Evolutionary conservation across 2,329 filamentous ascomycete genomes (phyloP).

Genomic region (Aureobasidium pullulans): DNA sequence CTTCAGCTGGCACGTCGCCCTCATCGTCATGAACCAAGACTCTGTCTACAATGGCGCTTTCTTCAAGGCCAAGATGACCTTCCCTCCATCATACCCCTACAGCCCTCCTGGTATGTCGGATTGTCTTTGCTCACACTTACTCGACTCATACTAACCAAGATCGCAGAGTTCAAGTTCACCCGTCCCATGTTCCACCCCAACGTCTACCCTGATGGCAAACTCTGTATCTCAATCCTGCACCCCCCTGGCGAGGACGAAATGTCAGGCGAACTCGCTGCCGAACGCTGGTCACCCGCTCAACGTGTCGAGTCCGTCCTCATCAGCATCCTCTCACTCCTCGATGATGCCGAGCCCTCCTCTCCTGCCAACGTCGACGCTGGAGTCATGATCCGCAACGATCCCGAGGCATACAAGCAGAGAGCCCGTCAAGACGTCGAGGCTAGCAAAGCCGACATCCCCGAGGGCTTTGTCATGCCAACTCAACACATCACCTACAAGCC

Average conservation of each 20-base stretch:
- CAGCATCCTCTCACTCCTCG: conserved; percentile 82
- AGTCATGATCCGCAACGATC: conserved; percentile 72
- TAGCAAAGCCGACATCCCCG: conserved; percentile 73
- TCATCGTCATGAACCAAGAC: conserved; percentile 89
- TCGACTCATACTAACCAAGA: not conserved
- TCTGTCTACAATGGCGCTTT: conserved; percentile 90
- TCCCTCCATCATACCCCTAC: conserved; percentile 84
- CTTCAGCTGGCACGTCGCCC: conserved; percentile 76
- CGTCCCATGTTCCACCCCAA: conserved; percentile 84
- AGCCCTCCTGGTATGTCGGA: conserved; percentile 57
- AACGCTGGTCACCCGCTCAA: conserved; percentile 91
- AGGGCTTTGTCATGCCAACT: conserved; percentile 74
- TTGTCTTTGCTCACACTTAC: not conserved
- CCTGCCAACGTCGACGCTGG: conserved; percentile 93
- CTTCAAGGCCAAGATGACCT: conserved; percentile 83
- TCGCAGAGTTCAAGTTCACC: conserved; percentile 69
- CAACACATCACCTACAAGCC: conserved; percentile 55
- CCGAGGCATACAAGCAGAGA: conserved; percentile 59
- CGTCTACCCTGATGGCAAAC: conserved; percentile 79
- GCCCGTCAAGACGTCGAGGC: conserved; percentile 63
- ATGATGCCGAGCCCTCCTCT: conserved; percentile 87
- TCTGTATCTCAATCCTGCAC: conserved; percentile 97
- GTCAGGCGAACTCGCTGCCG: conserved; percentile 81
- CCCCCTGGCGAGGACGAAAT: conserved; percentile 84
- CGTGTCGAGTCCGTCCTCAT: conserved; percentile 92